Base-by-base conservation (phyloP, 2,329 filamentous ascomycete species). In the Aureobasidium lini region DNA sequence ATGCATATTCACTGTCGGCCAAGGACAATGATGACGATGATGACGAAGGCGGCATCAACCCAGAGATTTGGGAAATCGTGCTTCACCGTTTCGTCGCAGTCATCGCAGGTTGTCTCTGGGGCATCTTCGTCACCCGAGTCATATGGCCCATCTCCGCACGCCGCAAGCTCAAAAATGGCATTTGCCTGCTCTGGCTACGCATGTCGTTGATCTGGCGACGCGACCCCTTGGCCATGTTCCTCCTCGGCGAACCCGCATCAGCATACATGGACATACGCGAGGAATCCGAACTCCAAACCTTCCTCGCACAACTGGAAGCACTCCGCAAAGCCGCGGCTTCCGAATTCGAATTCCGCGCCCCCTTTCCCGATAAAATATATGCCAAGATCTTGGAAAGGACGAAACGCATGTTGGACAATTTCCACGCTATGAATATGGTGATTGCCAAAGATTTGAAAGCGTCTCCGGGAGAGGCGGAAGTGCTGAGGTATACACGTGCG, bases 191-290 rank as follows among this genome's bases (percentile, higher is more conserved):
- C 11, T 97, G 94, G 83, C 80, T 99, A 6, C 89, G 95, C 61
- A 92, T 99, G 85, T 90, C 91, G 15, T 81, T 99, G 36, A 92
- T 97, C 64, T 99, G 94, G 94, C 95, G 93, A 75, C 85, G 92
- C 46, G 93, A 95, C 8, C 94, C 94, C 0, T 77, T 99, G 28
- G 87, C 88, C 4, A 84, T 86, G 6, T 80, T 96, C 13, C 69
- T 79, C 1, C 68, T 72, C 2, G 75, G 75, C 62, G 63, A 67
- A 39, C 70, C 71, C 2, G 59, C 64, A 23, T 68, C 67, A 64
- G 67, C 77, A 59, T 97, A 95, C 71, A 91, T 96, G 82, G 87
- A 87, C 63, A 83, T 91, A n/a, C 84, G 86, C 37, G 94, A 97
- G 73, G 92, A 96, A 70, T 83, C 88, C 4, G 88, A 91, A 43